Evolutionary conservation across 2,329 filamentous ascomycete species (phyloP).

Genomic region (Penicillium brasilianum): DNA sequence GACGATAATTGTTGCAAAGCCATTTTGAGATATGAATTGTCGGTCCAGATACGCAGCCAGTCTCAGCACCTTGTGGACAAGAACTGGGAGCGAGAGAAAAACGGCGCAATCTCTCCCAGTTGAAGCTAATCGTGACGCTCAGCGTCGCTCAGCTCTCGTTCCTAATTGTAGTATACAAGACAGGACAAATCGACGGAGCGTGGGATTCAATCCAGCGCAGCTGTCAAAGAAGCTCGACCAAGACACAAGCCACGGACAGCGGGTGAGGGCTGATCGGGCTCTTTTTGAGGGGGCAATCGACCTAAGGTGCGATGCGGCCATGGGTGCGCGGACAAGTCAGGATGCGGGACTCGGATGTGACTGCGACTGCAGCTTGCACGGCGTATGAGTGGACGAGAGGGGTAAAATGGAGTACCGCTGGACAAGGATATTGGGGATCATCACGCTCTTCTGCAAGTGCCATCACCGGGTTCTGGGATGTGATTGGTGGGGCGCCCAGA

Average conservation of each 20-base stretch:
- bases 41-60: neutral
- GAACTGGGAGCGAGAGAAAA: neutral
- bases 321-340: slow-evolving; percentile 36
- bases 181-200: slow-evolving; percentile 3
- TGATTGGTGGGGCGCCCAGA: slow-evolving; percentile 35
- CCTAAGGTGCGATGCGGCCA: slow-evolving; percentile 21
- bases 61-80: neutral
- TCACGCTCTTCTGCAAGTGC: slow-evolving; percentile 39
- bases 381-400: slow-evolving; percentile 21
- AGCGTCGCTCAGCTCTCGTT: neutral
- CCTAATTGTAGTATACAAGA: slow-evolving; percentile 5
- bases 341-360: slow-evolving; percentile 38
- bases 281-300: slow-evolving; percentile 37
- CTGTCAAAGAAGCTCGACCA: slow-evolving; percentile 30
- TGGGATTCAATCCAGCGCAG: slow-evolving; percentile 12
- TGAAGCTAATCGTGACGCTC: neutral
- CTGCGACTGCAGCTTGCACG: slow-evolving; percentile 34
- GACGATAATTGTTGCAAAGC: slow-evolving; percentile 33
- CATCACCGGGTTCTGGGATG: slow-evolving; percentile 32
- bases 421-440: slow-evolving; percentile 27
- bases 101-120: neutral
- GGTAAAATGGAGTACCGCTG: slow-evolving; percentile 15
- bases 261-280: slow-evolving; percentile 31
- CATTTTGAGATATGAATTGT: slow-evolving; percentile 33
- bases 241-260: slow-evolving; percentile 26